Conservation (phyloP, 2,329 filamentous ascomycete species). For the Diaporthe vexans region DNA sequence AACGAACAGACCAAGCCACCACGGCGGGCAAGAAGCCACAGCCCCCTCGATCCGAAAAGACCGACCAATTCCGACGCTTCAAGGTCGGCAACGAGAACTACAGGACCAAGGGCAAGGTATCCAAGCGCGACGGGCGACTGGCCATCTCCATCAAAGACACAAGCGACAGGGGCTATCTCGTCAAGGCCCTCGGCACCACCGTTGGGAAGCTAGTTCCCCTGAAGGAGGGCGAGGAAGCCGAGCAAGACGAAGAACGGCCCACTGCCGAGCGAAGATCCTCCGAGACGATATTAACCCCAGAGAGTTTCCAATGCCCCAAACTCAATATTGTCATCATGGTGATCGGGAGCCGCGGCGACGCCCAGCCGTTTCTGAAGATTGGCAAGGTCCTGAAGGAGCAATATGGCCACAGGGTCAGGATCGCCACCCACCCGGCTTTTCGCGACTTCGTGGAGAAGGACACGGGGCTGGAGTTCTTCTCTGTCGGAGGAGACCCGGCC, state of each 20-base stretch:
- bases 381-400: constrained; percentile 79
- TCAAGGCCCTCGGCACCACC: constrained; percentile 78
- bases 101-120: constrained; percentile 74
- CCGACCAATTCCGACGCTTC: constrained; percentile 65
- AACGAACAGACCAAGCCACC: constrained; percentile 27
- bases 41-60: constrained; percentile 24
- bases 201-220: constrained; percentile 67
- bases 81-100: constrained; percentile 75
- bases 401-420: constrained; percentile 81
- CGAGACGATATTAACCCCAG: constrained; percentile 47
- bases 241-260: constrained; percentile 35
- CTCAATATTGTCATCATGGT: constrained; percentile 89
- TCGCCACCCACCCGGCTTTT: constrained; percentile 85
- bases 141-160: constrained; percentile 81
- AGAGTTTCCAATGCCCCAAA: constrained; percentile 56
- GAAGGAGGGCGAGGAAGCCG: constrained; percentile 50
- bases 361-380: constrained; percentile 84
- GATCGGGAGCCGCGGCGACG: constrained; percentile 84
- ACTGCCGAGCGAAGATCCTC: constrained; percentile 42
- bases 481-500: constrained; percentile 82
- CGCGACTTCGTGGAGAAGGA: constrained; percentile 81
- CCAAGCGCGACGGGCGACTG: constrained; percentile 77
- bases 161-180: constrained; percentile 77
- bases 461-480: constrained; percentile 83
- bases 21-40: constrained; percentile 12